These are phyloP conservation scores for Hordeum vulgare DNA, from an alignment of 176 grass and related monocot genomes.

Conservation along the genomic window MorexV3_pseudomolecules_assembly NC_058522.1:5013565-5014064, in stretches of 20 bases:
- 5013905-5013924: constrained; percentile 97
- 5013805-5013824: constrained; percentile 91
- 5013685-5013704: constrained; percentile 90
- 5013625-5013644: constrained; percentile 57
- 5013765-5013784: constrained; percentile 82
- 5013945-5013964: not conserved
- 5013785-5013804: constrained; percentile 86
- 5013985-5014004: not conserved
- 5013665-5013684: constrained; percentile 92
- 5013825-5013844: constrained; percentile 72
- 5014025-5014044: constrained; percentile 95
- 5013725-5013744: constrained; percentile 77
- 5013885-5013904: constrained; percentile 92
- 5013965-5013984: constrained; percentile 5
- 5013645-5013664: constrained; percentile 67
- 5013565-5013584: constrained; percentile 27
- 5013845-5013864: constrained; percentile 90
- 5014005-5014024: constrained; percentile 74
- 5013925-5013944: constrained; percentile 38
- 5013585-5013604: constrained; percentile 51
- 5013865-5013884: constrained; percentile 74
- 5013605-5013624: constrained; percentile 58
- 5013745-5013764: constrained; percentile 91
- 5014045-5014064: constrained; percentile 80
- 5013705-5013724: constrained; percentile 75